Evolutionary conservation across 768 basidiomycete genomes (phyloP), one percentile per base, ranked within the genome.

Genomic region (Tricholoma hemisulphureum): DNA sequence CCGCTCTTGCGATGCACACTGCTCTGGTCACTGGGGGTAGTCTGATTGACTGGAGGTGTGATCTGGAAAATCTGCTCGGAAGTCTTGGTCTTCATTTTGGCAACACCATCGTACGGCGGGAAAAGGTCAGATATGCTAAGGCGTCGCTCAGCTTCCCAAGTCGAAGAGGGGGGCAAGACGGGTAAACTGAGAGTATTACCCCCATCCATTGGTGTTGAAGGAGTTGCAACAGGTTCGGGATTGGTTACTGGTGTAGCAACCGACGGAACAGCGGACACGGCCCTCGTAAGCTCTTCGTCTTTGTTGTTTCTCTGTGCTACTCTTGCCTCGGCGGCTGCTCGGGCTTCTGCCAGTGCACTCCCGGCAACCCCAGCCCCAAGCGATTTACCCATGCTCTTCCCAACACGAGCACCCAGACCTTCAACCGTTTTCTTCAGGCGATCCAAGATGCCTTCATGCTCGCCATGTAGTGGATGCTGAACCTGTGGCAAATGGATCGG

Each of bases 391-490:
- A 78, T 74, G 51, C 80, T 80, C 65, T 84, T 89, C 28, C 80
- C 80, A 45, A 77, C 65, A 4, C 81, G 82, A 16, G 83, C 76
- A 16, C 87, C 86, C 26, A 88, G 74, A 14, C 79, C 86, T 67
- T 88, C 85, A 0, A 91, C 83, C 1, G 85, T 89, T 65, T 82
- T 85, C 73, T 88, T 92, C 51, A 93, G 76, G 16, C 80, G 75
- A 63, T 83, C 82, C 41, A 92, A 77, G 61, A 88, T 80, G 20
- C 80, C 87, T 26, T 77, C 78, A 28, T 82, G 71, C 51, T 49
- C 58, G 14, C 32, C 21, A 26, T 26, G 57, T 13, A 23, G 14
- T 48, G 37, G 11, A n/a, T n/a, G n/a, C 57, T 32, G n/a, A 14
- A 20, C 18, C 13, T 24, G 9, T 37, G 52, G 41, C 18, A 10